Percentiles rank a stretch among this genome's conserved stretches.
phyloP scores from a whole-genome alignment of 192 early-diverging fungal species.

The Neocallimastix lanati region DNA sequence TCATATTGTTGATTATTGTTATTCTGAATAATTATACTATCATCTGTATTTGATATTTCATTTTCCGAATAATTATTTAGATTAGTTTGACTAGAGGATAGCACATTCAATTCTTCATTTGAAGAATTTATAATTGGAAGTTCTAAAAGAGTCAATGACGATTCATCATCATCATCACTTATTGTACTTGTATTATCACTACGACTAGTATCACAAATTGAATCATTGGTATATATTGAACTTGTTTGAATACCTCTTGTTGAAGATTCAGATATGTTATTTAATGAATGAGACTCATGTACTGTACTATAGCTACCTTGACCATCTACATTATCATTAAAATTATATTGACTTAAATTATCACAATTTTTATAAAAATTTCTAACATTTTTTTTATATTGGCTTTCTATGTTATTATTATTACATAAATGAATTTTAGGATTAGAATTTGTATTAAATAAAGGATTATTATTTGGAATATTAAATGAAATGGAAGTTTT shows the following conservation, averaged over 20 bases:
- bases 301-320: background rate
- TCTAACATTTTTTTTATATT: background rate
- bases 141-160: background rate
- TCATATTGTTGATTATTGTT: background rate
- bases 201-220: background rate
- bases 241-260: background rate
- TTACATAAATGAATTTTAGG: no score
- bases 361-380: background rate
- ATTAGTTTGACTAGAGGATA: background rate
- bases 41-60: background rate
- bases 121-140: background rate
- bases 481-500: no score
- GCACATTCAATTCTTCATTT: background rate
- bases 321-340: background rate
- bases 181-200: background rate
- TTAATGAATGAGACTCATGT: background rate
- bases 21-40: background rate
- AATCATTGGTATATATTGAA: background rate
- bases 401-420: background rate
- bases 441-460: no score
- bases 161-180: background rate
- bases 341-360: background rate
- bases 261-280: background rate
- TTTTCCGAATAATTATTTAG: background rate
- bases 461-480: no score